phyloP scores from a whole-genome alignment of 2,329 filamentous ascomycete genomes.

The Nigrospora oryzae region DNA sequence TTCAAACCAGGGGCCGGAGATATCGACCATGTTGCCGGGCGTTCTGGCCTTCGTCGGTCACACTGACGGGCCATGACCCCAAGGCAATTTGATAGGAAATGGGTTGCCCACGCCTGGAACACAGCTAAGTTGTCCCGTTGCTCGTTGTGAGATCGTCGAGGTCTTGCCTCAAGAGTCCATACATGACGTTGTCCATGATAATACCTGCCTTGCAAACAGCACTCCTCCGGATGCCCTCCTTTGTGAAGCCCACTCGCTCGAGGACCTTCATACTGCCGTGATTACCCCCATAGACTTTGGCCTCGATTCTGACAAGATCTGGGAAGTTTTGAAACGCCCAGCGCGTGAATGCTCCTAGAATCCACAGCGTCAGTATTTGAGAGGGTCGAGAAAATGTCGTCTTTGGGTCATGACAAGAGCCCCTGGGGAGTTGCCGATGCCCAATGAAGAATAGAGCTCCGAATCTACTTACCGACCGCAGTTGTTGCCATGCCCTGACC shows the following conservation, averaged over 20 bases:
- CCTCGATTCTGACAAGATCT: constrained; percentile 32
- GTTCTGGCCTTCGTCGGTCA: no score
- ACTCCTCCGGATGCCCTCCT: constrained; percentile 33
- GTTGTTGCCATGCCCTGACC: constrained; percentile 35
- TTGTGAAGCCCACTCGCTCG: constrained; percentile 29
- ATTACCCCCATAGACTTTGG: constrained; percentile 27
- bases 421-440: no score
- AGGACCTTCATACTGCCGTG: constrained; percentile 32
- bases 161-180: constrained; percentile 29
- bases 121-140: neutral
- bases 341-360: constrained; percentile 20
- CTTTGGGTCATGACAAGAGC: no score
- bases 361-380: no score
- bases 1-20: no score
- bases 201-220: constrained; percentile 32
- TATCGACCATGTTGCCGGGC: no score
- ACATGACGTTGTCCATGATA: constrained; percentile 26
- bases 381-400: no score
- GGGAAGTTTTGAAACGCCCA: constrained; percentile 37
- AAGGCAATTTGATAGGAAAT: no score
- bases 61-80: no score
- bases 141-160: constrained; percentile 1
- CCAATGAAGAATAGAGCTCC: no score
- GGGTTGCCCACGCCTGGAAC: neutral
- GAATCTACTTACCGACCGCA: constrained; percentile 13